Base-by-base conservation (phyloP, 805 yeast species). In the Torulaspora microellipsoides region DNA sequence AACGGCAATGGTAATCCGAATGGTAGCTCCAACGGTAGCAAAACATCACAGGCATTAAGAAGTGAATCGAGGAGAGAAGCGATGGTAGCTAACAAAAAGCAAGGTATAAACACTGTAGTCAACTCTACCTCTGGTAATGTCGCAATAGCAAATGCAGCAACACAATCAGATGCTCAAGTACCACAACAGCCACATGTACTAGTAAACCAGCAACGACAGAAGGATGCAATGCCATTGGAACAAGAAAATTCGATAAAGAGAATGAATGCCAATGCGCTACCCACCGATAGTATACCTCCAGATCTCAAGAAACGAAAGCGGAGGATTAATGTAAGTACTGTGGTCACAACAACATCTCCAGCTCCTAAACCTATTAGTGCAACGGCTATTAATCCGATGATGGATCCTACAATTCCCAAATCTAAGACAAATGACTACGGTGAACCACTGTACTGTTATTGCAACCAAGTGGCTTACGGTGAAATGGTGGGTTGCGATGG, bases 401-500 rank as follows among this genome's bases (percentile, higher is more conserved):
- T 48, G 15, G 46, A 38, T 15, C 13, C 31, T 5, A 15, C 17
- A 33, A 25, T 31, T 14, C 28, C 40, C 14, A 47, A 50, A 31
- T 36, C 43, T 31, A 47, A 56, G 54, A 47, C 59, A 46, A 58
- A 65, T 44, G 68, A 63, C 23, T 65, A 61, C 37, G 73, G 71
- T 15, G 97, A 90, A 58, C 95, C 95, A 0, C 78, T 89, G 2
- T 91, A 91, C 63, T 93, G 99, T 65, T 90, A 91, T 68, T 93
- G 99, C 68, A 87, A 89, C 62, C 96, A 90, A 62, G 95, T 90
- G 0, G 91, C 97, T 4, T 93, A 85, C 61, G 99, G 99, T 14
- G 98, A 93, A 59, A 93, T 93, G 99, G 97, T 93, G 47, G 99
- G 95, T 2, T 93, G 99, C 68, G 99, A 93, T 59, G 97, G 96